These are phyloP conservation scores for Linnemannia exigua DNA, from an alignment of 192 early-diverging fungal species.

Conservation along the genomic window DNA sequence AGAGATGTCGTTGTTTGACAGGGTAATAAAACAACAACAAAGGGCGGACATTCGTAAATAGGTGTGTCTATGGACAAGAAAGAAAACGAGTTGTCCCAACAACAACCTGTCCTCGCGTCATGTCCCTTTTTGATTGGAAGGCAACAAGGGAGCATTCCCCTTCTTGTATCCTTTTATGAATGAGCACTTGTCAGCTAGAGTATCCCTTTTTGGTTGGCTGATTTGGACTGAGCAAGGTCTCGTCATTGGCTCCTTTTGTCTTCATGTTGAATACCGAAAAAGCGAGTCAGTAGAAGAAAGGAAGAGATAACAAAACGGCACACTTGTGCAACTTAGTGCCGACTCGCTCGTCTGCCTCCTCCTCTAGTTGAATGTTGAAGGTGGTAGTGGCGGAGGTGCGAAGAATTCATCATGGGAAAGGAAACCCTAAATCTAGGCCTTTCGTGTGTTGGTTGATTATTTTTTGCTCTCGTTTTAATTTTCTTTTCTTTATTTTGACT, in stretches of 20 bases:
- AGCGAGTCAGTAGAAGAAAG: not conserved
- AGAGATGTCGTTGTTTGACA: not conserved
- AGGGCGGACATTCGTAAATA: not conserved
- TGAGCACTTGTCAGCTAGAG: too few species aligned
- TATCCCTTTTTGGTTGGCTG: constrained; percentile 2
- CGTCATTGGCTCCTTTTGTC: not conserved
- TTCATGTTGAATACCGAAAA: not conserved
- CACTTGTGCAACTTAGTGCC: not conserved
- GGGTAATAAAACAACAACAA: not conserved
- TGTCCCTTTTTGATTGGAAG: constrained; percentile 1
- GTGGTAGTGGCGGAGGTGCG: not conserved
- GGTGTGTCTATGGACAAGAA: not conserved
- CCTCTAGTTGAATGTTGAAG: too few species aligned
- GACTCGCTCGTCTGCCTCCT: not conserved
- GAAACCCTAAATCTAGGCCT: not conserved
- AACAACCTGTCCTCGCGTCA: not conserved
- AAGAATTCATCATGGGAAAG: not conserved
- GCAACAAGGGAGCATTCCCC: not conserved
- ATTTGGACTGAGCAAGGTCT: not conserved
- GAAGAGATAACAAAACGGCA: constrained; percentile 5
- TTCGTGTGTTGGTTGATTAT: too few species aligned
- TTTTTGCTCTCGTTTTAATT: not conserved
- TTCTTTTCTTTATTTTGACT: too few species aligned
- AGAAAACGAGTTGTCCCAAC: not conserved
- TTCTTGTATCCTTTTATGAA: not conserved